Percentiles rank a stretch among this genome's conserved stretches.
These are phyloP conservation scores for Crithidia expoeki DNA, from an alignment of 208 protist species.

Conservation along the genomic window DNA sequence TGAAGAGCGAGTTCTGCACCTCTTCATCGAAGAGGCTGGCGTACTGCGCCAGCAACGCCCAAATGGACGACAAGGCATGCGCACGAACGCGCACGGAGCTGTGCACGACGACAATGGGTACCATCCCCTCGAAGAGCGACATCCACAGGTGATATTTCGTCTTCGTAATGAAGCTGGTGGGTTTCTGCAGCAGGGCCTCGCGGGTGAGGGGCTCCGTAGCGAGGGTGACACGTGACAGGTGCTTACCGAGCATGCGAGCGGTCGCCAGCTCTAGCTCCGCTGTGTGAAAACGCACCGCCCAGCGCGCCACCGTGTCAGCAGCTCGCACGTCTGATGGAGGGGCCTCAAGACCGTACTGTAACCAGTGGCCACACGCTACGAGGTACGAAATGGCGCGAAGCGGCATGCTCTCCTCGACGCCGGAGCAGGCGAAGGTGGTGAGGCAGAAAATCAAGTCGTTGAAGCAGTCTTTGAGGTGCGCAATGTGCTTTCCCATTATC, in stretches of 20 bases:
- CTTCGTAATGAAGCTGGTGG: slow-evolving; percentile 48
- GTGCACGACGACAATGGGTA: slow-evolving; percentile 77
- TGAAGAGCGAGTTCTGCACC: slow-evolving; percentile 70
- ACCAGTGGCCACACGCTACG: slow-evolving; percentile 78
- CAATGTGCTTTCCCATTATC: slow-evolving; percentile 64
- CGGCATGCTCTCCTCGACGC: slow-evolving; percentile 57
- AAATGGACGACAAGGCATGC: slow-evolving; percentile 71
- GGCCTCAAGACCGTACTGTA: slow-evolving; percentile 81
- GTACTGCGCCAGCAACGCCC: slow-evolving; percentile 61
- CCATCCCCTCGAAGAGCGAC: slow-evolving; percentile 79
- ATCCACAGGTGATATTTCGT: slow-evolving; percentile 84
- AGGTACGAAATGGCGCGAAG: slow-evolving; percentile 74
- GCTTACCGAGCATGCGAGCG: slow-evolving; percentile 23
- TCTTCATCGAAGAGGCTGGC: slow-evolving; percentile 55
- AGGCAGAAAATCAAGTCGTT: slow-evolving; percentile 84
- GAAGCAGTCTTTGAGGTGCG: slow-evolving; percentile 82
- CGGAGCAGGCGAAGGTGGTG: slow-evolving; percentile 75
- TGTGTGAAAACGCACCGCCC: slow-evolving; percentile 58
- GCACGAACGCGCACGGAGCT: slow-evolving; percentile 67
- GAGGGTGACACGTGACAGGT: slow-evolving; percentile 56
- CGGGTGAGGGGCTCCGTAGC: slow-evolving; percentile 50
- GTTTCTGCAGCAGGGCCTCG: slow-evolving; percentile 55
- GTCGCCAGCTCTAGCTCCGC: slow-evolving; percentile 54
- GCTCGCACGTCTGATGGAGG: slow-evolving; percentile 55
- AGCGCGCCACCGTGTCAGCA: slow-evolving; percentile 48